Percentiles rank a stretch among this genome's conserved stretches.
Conservation (phyloP, 352 stramenopile genomes). For the Phytophthora rubi region DNA sequence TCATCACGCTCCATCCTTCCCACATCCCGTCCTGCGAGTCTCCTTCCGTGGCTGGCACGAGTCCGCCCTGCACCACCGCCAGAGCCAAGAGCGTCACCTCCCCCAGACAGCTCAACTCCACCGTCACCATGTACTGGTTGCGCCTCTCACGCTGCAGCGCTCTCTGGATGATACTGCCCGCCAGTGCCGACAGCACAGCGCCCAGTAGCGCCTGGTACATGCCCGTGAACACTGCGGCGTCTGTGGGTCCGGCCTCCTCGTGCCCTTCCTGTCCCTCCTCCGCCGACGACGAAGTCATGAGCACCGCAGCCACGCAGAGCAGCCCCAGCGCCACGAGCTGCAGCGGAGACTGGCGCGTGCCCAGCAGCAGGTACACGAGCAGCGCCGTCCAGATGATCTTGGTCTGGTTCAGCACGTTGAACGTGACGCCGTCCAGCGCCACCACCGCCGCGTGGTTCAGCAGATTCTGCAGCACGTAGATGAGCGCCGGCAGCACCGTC, state of each 20-base stretch:
- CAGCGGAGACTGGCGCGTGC: slow-evolving; percentile 67
- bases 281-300: slow-evolving; percentile 64
- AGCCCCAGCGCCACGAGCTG: slow-evolving; percentile 77
- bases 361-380: slow-evolving; percentile 82
- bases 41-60: slow-evolving; percentile 16
- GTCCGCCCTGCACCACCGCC: slow-evolving; percentile 41
- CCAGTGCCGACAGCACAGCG: slow-evolving; percentile 74
- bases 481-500: slow-evolving; percentile 71
- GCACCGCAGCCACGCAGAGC: slow-evolving; percentile 71
- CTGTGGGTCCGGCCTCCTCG: slow-evolving; percentile 19
- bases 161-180: slow-evolving; percentile 79
- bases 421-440: slow-evolving; percentile 80
- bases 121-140: slow-evolving; percentile 83
- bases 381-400: slow-evolving; percentile 90
- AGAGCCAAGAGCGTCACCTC: slow-evolving; percentile 65
- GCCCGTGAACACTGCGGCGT: slow-evolving; percentile 67
- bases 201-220: slow-evolving; percentile 78
- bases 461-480: slow-evolving; percentile 88
- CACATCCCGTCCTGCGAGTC: slow-evolving; percentile 55
- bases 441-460: slow-evolving; percentile 82
- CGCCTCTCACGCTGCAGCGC: slow-evolving; percentile 73
- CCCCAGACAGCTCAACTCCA: slow-evolving; percentile 77
- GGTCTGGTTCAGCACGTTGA: slow-evolving; percentile 89
- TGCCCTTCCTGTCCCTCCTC: slow-evolving; percentile 12
- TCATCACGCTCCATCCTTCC: slow-evolving; percentile 75